Base-by-base conservation (phyloP, 352 stramenopile species). In the Pythium folliculosum region DNA sequence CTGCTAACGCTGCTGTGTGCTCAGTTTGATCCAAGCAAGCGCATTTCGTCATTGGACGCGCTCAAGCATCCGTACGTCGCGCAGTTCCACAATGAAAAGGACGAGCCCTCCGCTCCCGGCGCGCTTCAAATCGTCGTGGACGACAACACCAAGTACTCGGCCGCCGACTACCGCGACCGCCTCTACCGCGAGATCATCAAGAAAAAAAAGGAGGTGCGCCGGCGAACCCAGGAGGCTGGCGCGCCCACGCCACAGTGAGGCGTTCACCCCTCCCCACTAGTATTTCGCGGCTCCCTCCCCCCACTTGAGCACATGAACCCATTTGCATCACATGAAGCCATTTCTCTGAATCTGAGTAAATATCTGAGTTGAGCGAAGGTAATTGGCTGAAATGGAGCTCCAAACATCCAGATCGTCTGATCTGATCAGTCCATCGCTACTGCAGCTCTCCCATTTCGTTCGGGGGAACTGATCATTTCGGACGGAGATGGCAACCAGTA, bases 61-160 rank as follows among this genome's bases (percentile, higher is more conserved):
- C 77, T 99, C 65, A 90, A 92, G 65, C 94, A 99, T 65, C 80
- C 93, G 43, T 99, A 97, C 74, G 90, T 99, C 43, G 81, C 89
- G 21, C 90, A 98, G 68, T 98, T 99, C 73, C 95, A 98, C 77
- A 96, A 98, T 64, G 84, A 94, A n/a, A 96, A 98, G 71, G 88
- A 98, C 59, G 96, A 99, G 63, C 82, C 88, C 23, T 82, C 77
- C 48, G 86, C 86, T 2, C 80, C 82, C 0, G 86, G 69, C 21
- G 78, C 81, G 45, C 73, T 88, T 49, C 81, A 92, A 65, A 97
- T 98, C 62, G 83, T 95, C 21, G 85, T 98, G 48, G 89, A 98
- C 69, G 94, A 98, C 81, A 98, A 98, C 73, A 97, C 91, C 64
- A 98, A 98, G 76, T 95, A 97, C 66, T 97, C 89, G 32, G 92